Evolutionary conservation across 176 grass and related monocot genomes (phyloP).

Genomic region (bread wheat (Triticum aestivum)): IWGSC_CS_RefSeq_v2.1 NC_057802.1:335584454-335584953

Average conservation of each 20-base stretch:
- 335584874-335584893: neutral
- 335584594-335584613: constrained; percentile 89
- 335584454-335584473: constrained; percentile 70
- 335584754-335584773: constrained; percentile 90
- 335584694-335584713: neutral
- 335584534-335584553: constrained; percentile 30
- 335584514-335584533: constrained; percentile 38
- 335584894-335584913: neutral
- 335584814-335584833: neutral
- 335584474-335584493: constrained; percentile 66
- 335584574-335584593: constrained; percentile 95
- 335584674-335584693: constrained; percentile 26
- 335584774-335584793: constrained; percentile 91
- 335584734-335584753: constrained; percentile 74
- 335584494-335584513: constrained; percentile 44
- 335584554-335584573: constrained; percentile 20
- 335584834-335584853: neutral
- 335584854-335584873: neutral
- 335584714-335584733: constrained; percentile 9
- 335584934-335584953: constrained; percentile 52
- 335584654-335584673: constrained; percentile 47
- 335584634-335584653: constrained; percentile 4
- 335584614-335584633: constrained; percentile 47
- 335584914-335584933: neutral
- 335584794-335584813: constrained; percentile 79